These are phyloP conservation scores for Fusarium sp. DNA, from an alignment of 2,329 filamentous ascomycete species.

Conservation along the genomic window DNA sequence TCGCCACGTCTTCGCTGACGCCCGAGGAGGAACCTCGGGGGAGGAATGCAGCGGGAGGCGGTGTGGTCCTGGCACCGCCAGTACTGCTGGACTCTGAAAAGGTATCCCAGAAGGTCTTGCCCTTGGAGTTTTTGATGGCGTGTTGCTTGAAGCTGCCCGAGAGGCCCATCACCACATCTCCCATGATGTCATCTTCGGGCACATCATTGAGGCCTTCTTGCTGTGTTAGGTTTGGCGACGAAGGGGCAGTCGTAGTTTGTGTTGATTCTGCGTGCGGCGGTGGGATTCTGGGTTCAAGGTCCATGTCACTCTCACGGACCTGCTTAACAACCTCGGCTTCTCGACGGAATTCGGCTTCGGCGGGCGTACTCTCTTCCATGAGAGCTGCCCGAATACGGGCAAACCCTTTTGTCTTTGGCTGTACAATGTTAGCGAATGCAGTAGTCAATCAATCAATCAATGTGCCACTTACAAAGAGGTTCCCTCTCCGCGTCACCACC, in stretches of 20 bases:
- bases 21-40: constrained; percentile 68
- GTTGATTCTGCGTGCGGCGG: constrained; percentile 56
- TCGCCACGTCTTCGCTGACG: constrained; percentile 75
- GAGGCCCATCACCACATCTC: constrained; percentile 58
- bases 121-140: constrained; percentile 76
- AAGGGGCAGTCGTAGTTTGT: constrained; percentile 67
- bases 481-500: constrained; percentile 86
- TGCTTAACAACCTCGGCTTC: constrained; percentile 97
- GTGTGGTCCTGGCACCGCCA: constrained; percentile 64
- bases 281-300: constrained; percentile 60
- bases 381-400: constrained; percentile 91
- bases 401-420: constrained; percentile 98
- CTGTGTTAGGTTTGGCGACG: constrained; percentile 75
- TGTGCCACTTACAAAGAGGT: constrained; percentile 77
- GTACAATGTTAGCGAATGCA: constrained; percentile 42
- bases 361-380: constrained; percentile 85
- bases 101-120: constrained; percentile 77
- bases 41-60: constrained; percentile 73
- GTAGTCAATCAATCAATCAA: neutral
- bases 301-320: constrained; percentile 88
- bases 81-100: constrained; percentile 75
- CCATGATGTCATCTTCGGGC: constrained; percentile 75
- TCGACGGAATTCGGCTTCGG: constrained; percentile 88
- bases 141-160: constrained; percentile 81
- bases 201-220: constrained; percentile 76